Percentiles rank a stretch among this genome's conserved stretches.
Conservation (phyloP, 805 yeast species). For the Schwanniomyces sp. region DNA sequence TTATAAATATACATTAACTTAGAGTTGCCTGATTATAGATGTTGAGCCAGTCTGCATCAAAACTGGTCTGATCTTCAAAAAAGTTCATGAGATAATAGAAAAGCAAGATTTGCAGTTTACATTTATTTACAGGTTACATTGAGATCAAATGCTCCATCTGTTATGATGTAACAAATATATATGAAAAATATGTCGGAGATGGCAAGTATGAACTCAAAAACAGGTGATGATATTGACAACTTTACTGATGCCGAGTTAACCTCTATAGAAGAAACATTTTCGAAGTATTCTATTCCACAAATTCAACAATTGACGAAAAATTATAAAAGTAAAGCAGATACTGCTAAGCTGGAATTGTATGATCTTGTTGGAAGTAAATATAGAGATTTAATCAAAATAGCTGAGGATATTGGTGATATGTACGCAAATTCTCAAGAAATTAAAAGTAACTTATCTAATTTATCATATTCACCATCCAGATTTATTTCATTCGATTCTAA, state of each 20-base stretch:
- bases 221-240: background rate
- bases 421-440: constrained; percentile 18
- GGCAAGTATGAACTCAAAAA: background rate
- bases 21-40: too few species aligned
- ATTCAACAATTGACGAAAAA: constrained; percentile 29
- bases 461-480: constrained; percentile 29
- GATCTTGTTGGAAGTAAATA: constrained; percentile 39
- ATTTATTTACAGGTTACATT: background rate
- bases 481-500: constrained; percentile 25
- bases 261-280: constrained; percentile 30
- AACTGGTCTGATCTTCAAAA: too few species aligned
- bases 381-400: constrained; percentile 42
- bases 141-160: background rate
- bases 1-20: too few species aligned
- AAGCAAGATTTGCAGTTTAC: background rate
- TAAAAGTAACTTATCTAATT: constrained; percentile 25
- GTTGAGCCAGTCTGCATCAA: too few species aligned
- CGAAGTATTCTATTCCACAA: constrained; percentile 28
- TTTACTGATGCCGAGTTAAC: background rate
- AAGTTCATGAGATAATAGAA: too few species aligned
- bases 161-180: background rate
- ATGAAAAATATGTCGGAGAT: background rate
- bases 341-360: constrained; percentile 35
- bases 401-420: constrained; percentile 42
- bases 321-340: constrained; percentile 23